Evolutionary conservation across 495 filamentous ascomycete genomes (phyloP).

Genomic region (Patellaria atrata): DNA sequence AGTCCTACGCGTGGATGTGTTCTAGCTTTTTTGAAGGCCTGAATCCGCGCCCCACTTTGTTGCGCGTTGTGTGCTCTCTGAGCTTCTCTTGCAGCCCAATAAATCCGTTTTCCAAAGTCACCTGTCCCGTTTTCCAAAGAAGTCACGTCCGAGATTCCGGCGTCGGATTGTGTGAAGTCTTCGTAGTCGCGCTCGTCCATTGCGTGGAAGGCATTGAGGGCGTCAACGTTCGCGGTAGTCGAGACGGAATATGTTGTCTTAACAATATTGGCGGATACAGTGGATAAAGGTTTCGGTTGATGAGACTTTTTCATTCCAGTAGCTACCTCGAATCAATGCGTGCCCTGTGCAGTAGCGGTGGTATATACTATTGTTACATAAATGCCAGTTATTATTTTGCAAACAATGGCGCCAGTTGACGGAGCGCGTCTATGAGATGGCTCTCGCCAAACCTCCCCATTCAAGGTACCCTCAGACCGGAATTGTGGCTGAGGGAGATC

Average conservation of each 20-base stretch:
- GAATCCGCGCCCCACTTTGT: too few species aligned
- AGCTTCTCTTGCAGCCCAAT: too few species aligned
- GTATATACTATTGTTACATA: too few species aligned
- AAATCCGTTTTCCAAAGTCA: constrained; percentile 1
- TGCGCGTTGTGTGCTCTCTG: background rate
- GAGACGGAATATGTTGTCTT: background rate
- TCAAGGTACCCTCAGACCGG: too few species aligned
- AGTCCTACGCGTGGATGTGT: constrained; percentile 18
- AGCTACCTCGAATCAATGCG: too few species aligned
- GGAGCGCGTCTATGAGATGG: too few species aligned
- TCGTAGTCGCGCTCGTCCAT: background rate
- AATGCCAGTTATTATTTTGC: too few species aligned
- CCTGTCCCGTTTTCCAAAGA: constrained; percentile 1
- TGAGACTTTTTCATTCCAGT: background rate
- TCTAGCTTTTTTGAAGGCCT: constrained; percentile 26
- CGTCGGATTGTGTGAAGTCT: background rate
- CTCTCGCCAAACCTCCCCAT: too few species aligned
- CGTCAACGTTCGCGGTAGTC: background rate
- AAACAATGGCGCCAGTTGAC: too few species aligned
- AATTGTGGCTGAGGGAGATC: too few species aligned
- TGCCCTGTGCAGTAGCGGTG: too few species aligned
- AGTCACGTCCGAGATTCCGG: background rate
- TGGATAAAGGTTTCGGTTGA: background rate
- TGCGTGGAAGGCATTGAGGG: too few species aligned
- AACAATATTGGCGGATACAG: background rate